Base-by-base conservation (phyloP, 1,284 basidiomycete genomes). In the Calocybe gambosa region DNA sequence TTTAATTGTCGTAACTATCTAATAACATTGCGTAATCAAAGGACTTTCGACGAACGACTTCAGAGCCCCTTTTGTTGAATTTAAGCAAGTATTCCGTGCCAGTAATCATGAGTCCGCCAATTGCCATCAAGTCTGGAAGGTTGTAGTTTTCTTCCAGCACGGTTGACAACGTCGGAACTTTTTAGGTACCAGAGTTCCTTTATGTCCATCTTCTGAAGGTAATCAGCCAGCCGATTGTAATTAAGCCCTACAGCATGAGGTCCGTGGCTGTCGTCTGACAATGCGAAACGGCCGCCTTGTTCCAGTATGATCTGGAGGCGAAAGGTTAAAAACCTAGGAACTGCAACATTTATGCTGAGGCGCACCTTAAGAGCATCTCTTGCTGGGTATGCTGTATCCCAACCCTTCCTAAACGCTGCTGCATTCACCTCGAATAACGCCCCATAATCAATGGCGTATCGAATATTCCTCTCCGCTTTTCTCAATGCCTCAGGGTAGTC, bases 201-300 rank as follows among this genome's bases (percentile, higher is more conserved):
- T 7, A 97, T 74, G 1, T 75, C 77, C 18, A 78, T 60, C 1
- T 65, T 62, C 45, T 70, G 62, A n/a, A 94, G 70, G 62, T 98
- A 98, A 5, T 75, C 68, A 36, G 71, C 70, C 54, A 89, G 63
- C 12, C 76, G 73, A 44, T 69, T 55, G 58, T 96, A 99, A 64
- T 97, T 93, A 44, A 93, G 70, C 0, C 91, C 95, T 36, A 99
- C 93, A 13, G 84, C 82, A 31, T 82, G 77, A 1, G 91, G 85
- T 0, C 93, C 93, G 59, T 99, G 95, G 47, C 93, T 95, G 65
- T 99, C 95, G 63, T 99, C 95, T 1, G 94, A 98, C 15, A 98
- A 74, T 16, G 87, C 82, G 49, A 98, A 76, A 18, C 81, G 77
- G 0, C 95, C 95, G 5, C 75, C 76, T 29, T 73, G 62, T 15